A percentile compares a stretch with the other conserved stretches of the same genome.
Evolutionary conservation across 208 protist genomes (phyloP).

Genomic region (Borovskyia barvae): DNA sequence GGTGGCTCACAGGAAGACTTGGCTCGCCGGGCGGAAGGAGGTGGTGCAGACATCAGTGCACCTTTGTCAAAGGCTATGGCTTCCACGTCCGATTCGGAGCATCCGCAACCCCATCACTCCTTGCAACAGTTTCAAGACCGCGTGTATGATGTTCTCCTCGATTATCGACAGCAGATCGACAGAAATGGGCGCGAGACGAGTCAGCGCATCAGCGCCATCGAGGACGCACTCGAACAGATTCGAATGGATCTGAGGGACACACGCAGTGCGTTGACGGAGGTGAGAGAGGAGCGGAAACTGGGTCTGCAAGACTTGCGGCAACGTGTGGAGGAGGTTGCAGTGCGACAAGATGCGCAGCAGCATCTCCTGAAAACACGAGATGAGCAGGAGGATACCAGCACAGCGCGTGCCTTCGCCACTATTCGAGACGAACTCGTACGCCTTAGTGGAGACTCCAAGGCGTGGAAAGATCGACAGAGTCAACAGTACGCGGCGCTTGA

Average conservation of each 20-base stretch:
- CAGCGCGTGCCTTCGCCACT: background rate
- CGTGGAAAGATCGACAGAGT: conserved; percentile 1
- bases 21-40: too few relatives aligned
- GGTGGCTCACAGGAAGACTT: too few relatives aligned
- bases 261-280: background rate
- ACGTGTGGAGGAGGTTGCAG: background rate
- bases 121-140: conserved; percentile 15
- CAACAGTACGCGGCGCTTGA: conserved; percentile 3
- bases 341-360: conserved; percentile 8
- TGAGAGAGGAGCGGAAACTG: background rate
- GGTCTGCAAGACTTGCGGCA: conserved; percentile 1
- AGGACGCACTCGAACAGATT: conserved; percentile 1
- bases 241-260: conserved; percentile 12
- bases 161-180: conserved; percentile 19
- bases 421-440: conserved; percentile 2
- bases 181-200: conserved; percentile 7
- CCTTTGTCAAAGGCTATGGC: too few relatives aligned
- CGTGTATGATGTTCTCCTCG: conserved; percentile 18
- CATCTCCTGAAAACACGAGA: too few relatives aligned
- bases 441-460: conserved; percentile 13
- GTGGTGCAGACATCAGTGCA: too few relatives aligned
- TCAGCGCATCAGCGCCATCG: conserved; percentile 12
- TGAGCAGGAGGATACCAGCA: background rate
- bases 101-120: background rate
- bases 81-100: too few relatives aligned